phyloP scores from a whole-genome alignment of 148 eudicot species.

The Rhododendron simsii region DNA sequence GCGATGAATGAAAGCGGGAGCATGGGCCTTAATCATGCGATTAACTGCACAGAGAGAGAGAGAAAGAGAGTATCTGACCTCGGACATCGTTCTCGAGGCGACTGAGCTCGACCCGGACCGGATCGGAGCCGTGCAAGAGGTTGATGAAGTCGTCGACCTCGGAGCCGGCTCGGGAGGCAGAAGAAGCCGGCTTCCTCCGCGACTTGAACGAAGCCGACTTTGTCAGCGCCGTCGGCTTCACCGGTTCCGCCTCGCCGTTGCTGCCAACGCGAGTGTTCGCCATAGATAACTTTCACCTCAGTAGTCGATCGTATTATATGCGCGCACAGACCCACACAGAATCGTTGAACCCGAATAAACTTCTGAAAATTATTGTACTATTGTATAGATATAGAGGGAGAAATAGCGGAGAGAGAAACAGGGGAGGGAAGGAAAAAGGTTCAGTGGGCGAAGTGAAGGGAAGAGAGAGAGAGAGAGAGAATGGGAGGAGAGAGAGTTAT shows the following conservation, averaged over 20 bases:
- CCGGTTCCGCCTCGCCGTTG: slow-evolving; percentile 34
- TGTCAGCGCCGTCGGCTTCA: slow-evolving; percentile 33
- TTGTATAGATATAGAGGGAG: slow-evolving; percentile 1
- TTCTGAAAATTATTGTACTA: not conserved
- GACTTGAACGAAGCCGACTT: slow-evolving; percentile 38
- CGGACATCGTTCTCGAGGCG: slow-evolving; percentile 86
- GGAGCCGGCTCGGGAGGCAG: slow-evolving; percentile 35
- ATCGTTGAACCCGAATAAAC: slow-evolving; percentile 3
- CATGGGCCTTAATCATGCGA: not conserved
- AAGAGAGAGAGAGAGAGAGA: not conserved
- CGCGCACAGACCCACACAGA: not conserved
- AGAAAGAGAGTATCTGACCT: slow-evolving; percentile 37
- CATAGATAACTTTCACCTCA: slow-evolving; percentile 19
- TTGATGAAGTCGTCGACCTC: slow-evolving; percentile 56
- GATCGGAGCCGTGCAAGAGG: slow-evolving; percentile 87
- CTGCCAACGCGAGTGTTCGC: slow-evolving; percentile 9
- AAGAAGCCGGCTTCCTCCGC: slow-evolving; percentile 32
- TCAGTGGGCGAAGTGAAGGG: not conserved
- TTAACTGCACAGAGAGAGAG: not conserved
- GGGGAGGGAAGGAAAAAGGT: not conserved
- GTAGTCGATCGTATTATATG: not conserved
- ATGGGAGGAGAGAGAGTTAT: not conserved
- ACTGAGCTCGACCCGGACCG: slow-evolving; percentile 75
- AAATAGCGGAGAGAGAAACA: not conserved
- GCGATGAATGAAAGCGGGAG: not conserved